Percentiles rank a stretch among this genome's conserved stretches.
Conservation (phyloP, 139 green algal species). For the Closterium sp. region DNA sequence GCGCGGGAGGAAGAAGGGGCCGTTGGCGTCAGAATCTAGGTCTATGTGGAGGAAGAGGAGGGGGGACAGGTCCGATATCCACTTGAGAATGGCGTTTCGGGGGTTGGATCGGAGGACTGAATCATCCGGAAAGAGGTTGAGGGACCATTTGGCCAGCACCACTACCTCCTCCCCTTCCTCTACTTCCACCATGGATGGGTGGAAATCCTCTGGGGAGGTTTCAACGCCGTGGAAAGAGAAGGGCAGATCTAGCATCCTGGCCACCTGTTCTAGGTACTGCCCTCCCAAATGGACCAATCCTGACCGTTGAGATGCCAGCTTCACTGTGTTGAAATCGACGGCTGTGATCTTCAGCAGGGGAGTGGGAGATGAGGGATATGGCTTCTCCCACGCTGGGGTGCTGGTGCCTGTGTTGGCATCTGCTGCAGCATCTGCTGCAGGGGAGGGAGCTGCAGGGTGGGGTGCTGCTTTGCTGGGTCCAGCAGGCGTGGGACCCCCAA, state of each 20-base stretch:
- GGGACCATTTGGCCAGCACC: not conserved
- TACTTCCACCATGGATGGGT: not conserved
- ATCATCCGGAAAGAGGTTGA: not conserved
- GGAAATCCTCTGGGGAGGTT: not conserved
- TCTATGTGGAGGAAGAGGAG: not conserved
- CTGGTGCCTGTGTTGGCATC: not conserved
- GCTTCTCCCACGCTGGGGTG: not conserved
- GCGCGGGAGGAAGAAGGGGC: constrained; percentile 20
- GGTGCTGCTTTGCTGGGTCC: too few relatives aligned
- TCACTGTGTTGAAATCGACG: not conserved
- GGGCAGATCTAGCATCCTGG: not conserved
- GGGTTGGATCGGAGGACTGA: constrained; percentile 6
- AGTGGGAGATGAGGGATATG: not conserved
- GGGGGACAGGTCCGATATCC: not conserved
- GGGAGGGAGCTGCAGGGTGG: too few relatives aligned
- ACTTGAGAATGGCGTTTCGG: not conserved
- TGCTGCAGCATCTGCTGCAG: too few relatives aligned
- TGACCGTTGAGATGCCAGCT: not conserved
- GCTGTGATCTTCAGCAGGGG: not conserved
- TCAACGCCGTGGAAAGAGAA: not conserved
- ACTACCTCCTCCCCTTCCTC: not conserved
- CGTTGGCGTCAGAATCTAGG: not conserved
- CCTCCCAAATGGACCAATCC: not conserved
- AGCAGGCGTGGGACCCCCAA: too few relatives aligned
- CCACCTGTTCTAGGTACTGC: not conserved